Evolutionary conservation across 75 land plant genomes (phyloP), one percentile per base, ranked within the genome.

Genomic region (Pinus taeda): DNA sequence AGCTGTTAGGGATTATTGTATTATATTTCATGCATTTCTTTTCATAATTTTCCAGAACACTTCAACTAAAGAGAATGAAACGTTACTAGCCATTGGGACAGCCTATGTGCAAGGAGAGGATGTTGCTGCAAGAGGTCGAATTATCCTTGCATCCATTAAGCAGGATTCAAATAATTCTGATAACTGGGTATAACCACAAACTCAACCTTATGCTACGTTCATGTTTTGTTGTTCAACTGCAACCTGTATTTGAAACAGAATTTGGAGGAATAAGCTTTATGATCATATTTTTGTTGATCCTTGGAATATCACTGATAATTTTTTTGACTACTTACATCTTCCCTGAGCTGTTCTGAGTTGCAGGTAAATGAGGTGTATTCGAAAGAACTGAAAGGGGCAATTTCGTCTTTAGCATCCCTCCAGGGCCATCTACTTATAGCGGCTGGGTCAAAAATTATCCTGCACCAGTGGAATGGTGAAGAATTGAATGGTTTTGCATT

Each of bases 41-140:
- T 33, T 76, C 2, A 15, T 29, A 74, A 15, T 21, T 53, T 74
- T 65, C 36, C 87, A 96, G 97, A 94, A 94, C 75, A 82, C 85
- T 14, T 72, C 85, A 60, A 94, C 93, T 57, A 89, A 87, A 80
- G 93, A 87, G 59, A 89, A 83, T 76, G 93, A 97, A 78, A 92
- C 95, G 36, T 88, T 97, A 30, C 86, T 97, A 77, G 98, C 96
- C 9, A 82, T 97, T 82, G 99, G 99, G 53, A 97, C 99, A 64
- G 95, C 94, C 63, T 97, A 91, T 82, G 92, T 93, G 37, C 99
- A 97, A 90, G 99, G 99, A 60, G 99, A 97, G 77, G 99, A 97
- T 88, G 90, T 97, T 71, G 88, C 96, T 78, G 90, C 88, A 63
- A 84, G 98, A 84, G 99, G 99, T 20, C 90, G 99, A 33, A 86